phyloP scores from a whole-genome alignment of 805 yeast genomes.

The Candida verbasci region DNA sequence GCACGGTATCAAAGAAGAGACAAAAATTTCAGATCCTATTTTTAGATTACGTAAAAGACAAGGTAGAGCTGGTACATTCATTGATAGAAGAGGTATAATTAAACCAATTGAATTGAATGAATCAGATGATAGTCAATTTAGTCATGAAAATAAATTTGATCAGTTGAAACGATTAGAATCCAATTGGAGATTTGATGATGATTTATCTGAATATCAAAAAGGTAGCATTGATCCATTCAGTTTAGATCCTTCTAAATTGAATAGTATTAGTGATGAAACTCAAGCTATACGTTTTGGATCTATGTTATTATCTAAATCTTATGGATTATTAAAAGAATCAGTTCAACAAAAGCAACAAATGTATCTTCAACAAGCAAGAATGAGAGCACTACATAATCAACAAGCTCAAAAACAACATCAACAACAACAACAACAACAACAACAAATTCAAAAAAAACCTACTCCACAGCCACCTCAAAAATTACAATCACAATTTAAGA shows the following conservation, averaged over 20 bases:
- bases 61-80: constrained; percentile 69
- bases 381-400: constrained; percentile 40
- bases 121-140: constrained; percentile 18
- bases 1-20: constrained; percentile 17
- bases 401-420: constrained; percentile 18
- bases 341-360: constrained; percentile 60
- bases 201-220: constrained; percentile 37
- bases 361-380: constrained; percentile 46
- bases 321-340: constrained; percentile 73
- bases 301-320: constrained; percentile 83
- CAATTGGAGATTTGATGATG: constrained; percentile 66
- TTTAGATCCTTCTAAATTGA: constrained; percentile 77
- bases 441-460: constrained; percentile 8
- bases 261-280: constrained; percentile 78
- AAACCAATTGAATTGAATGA: constrained; percentile 34
- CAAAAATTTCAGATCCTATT: constrained; percentile 44
- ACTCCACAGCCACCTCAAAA: constrained; percentile 9
- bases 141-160: constrained; percentile 37
- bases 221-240: constrained; percentile 48
- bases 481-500: not conserved
- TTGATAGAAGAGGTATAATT: constrained; percentile 67
- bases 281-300: constrained; percentile 90
- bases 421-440: constrained; percentile 8
- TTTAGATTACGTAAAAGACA: constrained; percentile 67
- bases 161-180: constrained; percentile 46